phyloP scores from a whole-genome alignment of 148 eudicot genomes.

The Rhododendron henanense region DNA sequence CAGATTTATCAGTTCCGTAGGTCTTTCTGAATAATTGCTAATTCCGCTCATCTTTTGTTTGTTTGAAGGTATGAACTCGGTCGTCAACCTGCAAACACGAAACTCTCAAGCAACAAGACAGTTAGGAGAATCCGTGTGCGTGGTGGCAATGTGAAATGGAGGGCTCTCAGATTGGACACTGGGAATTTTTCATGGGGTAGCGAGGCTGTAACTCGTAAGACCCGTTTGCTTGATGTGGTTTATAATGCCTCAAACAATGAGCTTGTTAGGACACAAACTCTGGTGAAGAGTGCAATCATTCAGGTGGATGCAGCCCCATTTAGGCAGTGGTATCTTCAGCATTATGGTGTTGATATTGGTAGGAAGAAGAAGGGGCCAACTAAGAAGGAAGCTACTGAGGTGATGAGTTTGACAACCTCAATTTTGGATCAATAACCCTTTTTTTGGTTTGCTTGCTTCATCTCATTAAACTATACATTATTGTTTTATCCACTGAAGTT shows the following conservation, averaged over 20 bases:
- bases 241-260: conserved; percentile 31
- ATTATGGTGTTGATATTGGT: conserved; percentile 27
- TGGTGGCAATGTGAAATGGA: conserved; percentile 35
- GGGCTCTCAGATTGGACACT: conserved; percentile 30
- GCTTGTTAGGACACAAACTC: conserved; percentile 28
- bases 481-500: neutral
- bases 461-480: neutral
- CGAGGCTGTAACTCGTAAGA: conserved; percentile 30
- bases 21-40: neutral
- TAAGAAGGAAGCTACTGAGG: conserved; percentile 15
- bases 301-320: conserved; percentile 32
- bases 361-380: conserved; percentile 22
- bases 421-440: neutral
- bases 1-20: neutral
- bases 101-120: conserved; percentile 33
- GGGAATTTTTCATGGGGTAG: conserved; percentile 36
- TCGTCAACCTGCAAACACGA: conserved; percentile 28
- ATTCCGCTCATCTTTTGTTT: neutral
- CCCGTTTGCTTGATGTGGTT: conserved; percentile 28
- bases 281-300: conserved; percentile 28
- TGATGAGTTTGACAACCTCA: neutral
- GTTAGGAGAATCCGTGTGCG: conserved; percentile 28
- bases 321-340: conserved; percentile 30
- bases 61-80: conserved; percentile 30
- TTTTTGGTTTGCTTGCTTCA: neutral